phyloP scores from a whole-genome alignment of 139 green algal species.

The Desmodesmus armatus region DNA sequence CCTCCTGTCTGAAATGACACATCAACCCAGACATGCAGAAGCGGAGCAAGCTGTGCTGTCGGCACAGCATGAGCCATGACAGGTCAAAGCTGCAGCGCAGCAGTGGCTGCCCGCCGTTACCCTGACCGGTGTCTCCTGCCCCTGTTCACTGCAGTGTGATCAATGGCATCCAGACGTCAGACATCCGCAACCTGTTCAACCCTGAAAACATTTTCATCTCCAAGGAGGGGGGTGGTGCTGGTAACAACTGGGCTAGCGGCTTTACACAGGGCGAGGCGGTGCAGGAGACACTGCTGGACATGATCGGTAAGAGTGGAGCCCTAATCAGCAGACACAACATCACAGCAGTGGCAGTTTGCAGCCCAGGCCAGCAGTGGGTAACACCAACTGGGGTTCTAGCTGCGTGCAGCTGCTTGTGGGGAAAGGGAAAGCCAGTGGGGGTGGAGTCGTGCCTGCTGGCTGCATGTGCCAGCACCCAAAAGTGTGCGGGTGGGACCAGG shows the following conservation, averaged over 20 bases:
- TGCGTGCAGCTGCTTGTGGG: no score
- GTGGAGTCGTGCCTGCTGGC: no score
- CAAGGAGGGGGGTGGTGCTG: conserved; percentile 95
- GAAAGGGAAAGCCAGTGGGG: no score
- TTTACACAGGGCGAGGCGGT: conserved; percentile 92
- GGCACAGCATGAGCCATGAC: no score
- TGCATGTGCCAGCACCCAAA: no score
- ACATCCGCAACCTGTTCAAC: conserved; percentile 98
- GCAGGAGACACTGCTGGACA: conserved; percentile 97
- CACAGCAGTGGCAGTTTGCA: neutral
- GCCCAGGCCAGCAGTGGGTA: no score
- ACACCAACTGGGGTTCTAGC: no score
- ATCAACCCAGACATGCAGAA: no score
- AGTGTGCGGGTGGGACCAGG: no score
- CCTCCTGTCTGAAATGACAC: no score
- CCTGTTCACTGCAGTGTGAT: conserved; percentile 86
- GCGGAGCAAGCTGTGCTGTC: no score
- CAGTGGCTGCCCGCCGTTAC: neutral
- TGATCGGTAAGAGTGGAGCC: conserved; percentile 84
- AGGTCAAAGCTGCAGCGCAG: no score
- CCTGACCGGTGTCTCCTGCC: neutral
- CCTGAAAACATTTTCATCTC: conserved; percentile 98
- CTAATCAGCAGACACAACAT: neutral
- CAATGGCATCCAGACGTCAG: conserved; percentile 95
- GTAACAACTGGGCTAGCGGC: conserved; percentile 99